phyloP scores from a whole-genome alignment of 176 grass and related monocot species.

The Thalia dealbata region DNA sequence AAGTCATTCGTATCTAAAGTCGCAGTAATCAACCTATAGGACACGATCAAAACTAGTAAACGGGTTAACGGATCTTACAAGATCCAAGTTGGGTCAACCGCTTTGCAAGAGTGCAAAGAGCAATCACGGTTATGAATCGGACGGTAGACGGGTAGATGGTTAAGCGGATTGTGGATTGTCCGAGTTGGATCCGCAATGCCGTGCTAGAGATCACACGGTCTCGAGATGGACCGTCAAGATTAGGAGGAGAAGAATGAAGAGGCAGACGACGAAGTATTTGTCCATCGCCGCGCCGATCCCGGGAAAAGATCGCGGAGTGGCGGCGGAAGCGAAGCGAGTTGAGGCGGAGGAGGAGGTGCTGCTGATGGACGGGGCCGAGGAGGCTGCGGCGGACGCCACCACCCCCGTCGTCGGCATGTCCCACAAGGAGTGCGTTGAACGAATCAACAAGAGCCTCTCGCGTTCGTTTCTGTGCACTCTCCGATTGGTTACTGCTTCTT shows the following conservation, averaged over 20 bases:
- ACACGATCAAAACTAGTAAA: no score
- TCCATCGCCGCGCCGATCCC: not conserved
- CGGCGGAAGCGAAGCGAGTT: not conserved
- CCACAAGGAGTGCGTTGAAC: conserved; percentile 37
- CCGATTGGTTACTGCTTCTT: not conserved
- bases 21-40: no score
- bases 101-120: not conserved
- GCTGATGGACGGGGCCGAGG: not conserved
- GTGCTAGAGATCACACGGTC: not conserved
- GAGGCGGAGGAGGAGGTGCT: not conserved
- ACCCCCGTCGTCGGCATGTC: conserved; percentile 32
- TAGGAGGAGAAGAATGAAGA: not conserved
- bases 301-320: not conserved
- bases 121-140: not conserved
- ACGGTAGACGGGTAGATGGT: not conserved
- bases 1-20: no score
- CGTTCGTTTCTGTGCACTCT: conserved; percentile 12
- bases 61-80: not conserved
- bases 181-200: not conserved
- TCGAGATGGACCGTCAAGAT: not conserved
- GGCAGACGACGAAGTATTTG: not conserved
- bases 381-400: not conserved
- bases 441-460: conserved; percentile 46
- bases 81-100: not conserved
- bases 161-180: not conserved